Conservation (phyloP, 1,139 yeast genomes). For the Yamadazyma songkhlaensis region DNA sequence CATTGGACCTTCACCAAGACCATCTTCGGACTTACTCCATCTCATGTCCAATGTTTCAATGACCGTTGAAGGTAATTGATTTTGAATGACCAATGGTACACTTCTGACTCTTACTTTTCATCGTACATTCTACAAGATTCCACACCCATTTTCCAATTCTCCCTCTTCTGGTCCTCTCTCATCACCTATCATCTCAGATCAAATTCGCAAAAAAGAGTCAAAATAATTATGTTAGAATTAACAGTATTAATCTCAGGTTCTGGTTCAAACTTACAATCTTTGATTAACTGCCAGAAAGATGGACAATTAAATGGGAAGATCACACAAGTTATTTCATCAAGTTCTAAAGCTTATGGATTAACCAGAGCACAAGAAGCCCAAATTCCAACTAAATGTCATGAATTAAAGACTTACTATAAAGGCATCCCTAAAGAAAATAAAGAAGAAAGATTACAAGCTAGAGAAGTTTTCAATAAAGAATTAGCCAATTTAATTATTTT, state of each 20-base stretch:
- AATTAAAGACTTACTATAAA: constrained; percentile 69
- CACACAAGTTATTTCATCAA: constrained; percentile 79
- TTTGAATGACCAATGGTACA: too few species aligned
- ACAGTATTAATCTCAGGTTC: constrained; percentile 90
- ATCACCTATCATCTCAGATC: background rate
- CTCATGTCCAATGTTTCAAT: too few species aligned
- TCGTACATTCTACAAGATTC: too few species aligned
- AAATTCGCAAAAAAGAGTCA: constrained; percentile 7
- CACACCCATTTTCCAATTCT: too few species aligned
- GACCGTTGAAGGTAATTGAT: too few species aligned
- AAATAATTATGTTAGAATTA: constrained; percentile 23
- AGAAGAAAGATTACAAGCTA: constrained; percentile 53
- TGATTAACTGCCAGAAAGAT: constrained; percentile 66
- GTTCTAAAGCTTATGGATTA: constrained; percentile 79
- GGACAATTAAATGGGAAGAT: constrained; percentile 53
- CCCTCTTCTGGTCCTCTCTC: too few species aligned
- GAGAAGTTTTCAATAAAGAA: constrained; percentile 74
- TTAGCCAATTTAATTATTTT: constrained; percentile 64
- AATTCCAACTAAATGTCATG: constrained; percentile 70
- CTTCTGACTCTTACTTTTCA: too few species aligned
- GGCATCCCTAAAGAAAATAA: constrained; percentile 67
- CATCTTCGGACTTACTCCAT: too few species aligned
- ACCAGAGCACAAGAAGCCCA: constrained; percentile 66
- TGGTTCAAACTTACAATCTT: constrained; percentile 91
- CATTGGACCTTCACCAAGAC: too few species aligned